Base-by-base conservation (phyloP, 495 filamentous ascomycete genomes). In the Daldinia concentrica region DNA sequence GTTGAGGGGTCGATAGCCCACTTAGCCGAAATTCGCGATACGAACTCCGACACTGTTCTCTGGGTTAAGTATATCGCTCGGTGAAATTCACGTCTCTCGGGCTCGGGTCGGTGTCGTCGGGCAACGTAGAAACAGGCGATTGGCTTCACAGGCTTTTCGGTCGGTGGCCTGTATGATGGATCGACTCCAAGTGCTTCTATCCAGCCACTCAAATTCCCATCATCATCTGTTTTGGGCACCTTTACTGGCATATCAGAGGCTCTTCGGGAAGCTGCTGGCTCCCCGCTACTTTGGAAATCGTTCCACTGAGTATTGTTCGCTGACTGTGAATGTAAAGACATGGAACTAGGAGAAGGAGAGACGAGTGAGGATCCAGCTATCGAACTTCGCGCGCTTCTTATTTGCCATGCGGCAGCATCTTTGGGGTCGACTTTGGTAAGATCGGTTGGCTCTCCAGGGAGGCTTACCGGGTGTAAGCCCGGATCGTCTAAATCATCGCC, bases 111-210 rank as follows among this genome's bases (percentile, higher is more conserved):
- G n/a, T 87, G 76, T 26, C 83, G 81, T 39, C 89, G 89, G 22
- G 88, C 87, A 37, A 97, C 81, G 77, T 96, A 98, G 78, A 98
- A 92, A 80, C 93, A 97, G 57, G 95, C 96, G 59, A 97, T 88
- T 80, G 82, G 77, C 76, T 93, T 96, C 17, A 86, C 80, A 2
- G 85, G 79, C 51, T 85, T 86, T 68, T 97, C 92, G 6, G 85
- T 79, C 3, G 95, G 95, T 34, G 95, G 91, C 60, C 90, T 87
- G 76, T 99, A 99, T 0, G 86, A 83, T 11, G 89, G 84, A 79
- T 99, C 96, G 27, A 98, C 92, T 41, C 91, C 95, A 6, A 97
- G 80, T 1, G 93, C 94, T 76, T 99, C 95, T 63, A 99, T 94
- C 89, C 90, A 98, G 1, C 92, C 91, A 27, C 89, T 87, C 63